A percentile compares a stretch with the other conserved stretches of the same genome.
Evolutionary conservation across 208 protist genomes (phyloP).

Genomic region (Leishmania guyanensis): DNA sequence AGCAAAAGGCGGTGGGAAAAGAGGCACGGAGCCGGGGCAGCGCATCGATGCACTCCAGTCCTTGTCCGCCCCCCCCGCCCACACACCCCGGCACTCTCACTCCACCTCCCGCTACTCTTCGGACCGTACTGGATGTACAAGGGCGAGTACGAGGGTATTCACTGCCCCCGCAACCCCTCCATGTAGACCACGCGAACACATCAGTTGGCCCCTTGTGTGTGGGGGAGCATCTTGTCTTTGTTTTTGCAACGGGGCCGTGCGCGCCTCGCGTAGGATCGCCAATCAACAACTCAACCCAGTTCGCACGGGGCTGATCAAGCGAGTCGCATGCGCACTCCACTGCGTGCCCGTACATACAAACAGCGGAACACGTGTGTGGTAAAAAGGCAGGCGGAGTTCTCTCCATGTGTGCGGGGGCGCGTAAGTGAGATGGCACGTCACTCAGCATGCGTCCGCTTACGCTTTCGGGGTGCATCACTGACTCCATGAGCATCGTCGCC

Average conservation of each 20-base stretch:
- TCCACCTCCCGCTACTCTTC: background rate
- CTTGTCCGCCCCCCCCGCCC: too few species aligned
- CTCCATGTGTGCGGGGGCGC: background rate
- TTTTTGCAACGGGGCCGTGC: background rate
- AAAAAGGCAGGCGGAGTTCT: too few species aligned
- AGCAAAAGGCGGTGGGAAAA: background rate
- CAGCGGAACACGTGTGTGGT: background rate
- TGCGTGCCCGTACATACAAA: background rate
- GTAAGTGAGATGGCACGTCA: too few species aligned
- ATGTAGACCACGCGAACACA: background rate
- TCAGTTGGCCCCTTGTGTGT: background rate
- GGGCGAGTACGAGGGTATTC: background rate
- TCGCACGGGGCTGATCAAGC: background rate
- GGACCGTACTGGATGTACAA: background rate
- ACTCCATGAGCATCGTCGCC: background rate
- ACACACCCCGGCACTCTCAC: background rate
- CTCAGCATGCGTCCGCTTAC: conserved; percentile 5
- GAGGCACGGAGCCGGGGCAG: background rate
- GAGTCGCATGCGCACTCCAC: background rate
- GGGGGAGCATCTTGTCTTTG: background rate
- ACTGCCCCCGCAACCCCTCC: too few species aligned
- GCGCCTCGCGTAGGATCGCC: background rate
- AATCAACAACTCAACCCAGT: background rate
- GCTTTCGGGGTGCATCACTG: conserved; percentile 11
- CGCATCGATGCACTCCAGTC: background rate